Evolutionary conservation across 495 filamentous ascomycete species (phyloP), one percentile per base, ranked within the genome.

Genomic region (Bacidia gigantensis): DNA sequence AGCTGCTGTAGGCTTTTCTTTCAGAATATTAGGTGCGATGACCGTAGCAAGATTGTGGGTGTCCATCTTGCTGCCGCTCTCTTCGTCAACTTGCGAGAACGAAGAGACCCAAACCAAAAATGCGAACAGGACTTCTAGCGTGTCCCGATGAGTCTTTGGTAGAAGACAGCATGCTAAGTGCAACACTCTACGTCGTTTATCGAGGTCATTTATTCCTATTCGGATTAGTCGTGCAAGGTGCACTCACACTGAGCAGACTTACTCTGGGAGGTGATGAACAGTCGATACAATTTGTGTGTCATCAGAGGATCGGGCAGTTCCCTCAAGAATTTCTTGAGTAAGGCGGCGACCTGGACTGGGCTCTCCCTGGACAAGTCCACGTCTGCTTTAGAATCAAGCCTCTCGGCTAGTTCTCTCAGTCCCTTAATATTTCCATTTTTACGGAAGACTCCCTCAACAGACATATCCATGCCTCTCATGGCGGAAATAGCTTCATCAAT

Each of bases 81-180:
- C 77, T 59, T 98, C 90, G 60, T 99, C 92, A 20, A 97, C 83
- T 61, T 95, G 87, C 46, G 90, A 89, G 71, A 99, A 99, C 3
- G 92, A 95, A 11, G 89, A 87, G 12, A 84, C 86, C 93, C 93
- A 99, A 61, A 92, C 94, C n/a, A 99, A 73, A 72, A 99, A 99
- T 12, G 78, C 80, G 67, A 95, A 96, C 0, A 99, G 69, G 48
- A 99, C 85, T 65, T 99, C 92, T 69, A 99, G 77, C 20, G 84
- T 88, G 65, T 99, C 92, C 50, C 92, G 83, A 64, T 99, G 87
- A 41, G 80, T 71, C 58, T 97, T 96, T 3, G 92, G 92, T 3
- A 99, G 73, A 40, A 99, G 71, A 69, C 92, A 99, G 68, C 89
- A 97, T 12, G 87, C 79, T 40, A 97, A 71, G 66, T 99, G 92